phyloP scores from a whole-genome alignment of 176 grass and related monocot species.

The Ensete ventricosum region DNA sequence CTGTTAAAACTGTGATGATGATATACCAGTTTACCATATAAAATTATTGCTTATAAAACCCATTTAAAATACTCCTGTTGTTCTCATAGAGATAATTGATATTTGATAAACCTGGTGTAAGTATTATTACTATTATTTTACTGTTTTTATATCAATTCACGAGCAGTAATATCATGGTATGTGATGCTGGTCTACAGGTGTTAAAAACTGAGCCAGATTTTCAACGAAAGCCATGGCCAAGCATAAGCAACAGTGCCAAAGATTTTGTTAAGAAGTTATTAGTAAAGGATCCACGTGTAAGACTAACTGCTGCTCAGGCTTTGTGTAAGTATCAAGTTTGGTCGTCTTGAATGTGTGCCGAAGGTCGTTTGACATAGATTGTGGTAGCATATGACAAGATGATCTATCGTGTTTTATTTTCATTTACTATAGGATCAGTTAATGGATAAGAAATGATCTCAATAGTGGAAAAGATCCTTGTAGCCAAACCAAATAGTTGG shows the following conservation, averaged over 20 bases:
- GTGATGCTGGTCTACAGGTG: slow-evolving; percentile 41
- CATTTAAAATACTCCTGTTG: not conserved
- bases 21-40: not conserved
- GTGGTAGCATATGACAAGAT: not conserved
- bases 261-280: slow-evolving; percentile 97
- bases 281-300: slow-evolving; percentile 87
- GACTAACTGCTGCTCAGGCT: slow-evolving; percentile 90
- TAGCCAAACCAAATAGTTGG: too few species aligned
- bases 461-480: not conserved
- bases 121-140: not conserved
- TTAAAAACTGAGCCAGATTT: slow-evolving; percentile 94
- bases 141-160: not conserved
- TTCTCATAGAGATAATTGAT: not conserved
- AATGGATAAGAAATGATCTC: not conserved
- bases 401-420: not conserved
- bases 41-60: not conserved
- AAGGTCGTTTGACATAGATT: not conserved
- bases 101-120: not conserved
- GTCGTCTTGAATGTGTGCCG: not conserved
- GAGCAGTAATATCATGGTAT: slow-evolving; percentile 10
- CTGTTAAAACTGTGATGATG: not conserved
- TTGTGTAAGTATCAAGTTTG: slow-evolving; percentile 60
- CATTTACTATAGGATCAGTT: not conserved
- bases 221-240: slow-evolving; percentile 82
- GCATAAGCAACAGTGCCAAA: slow-evolving; percentile 76